These are phyloP conservation scores for Cucumis melo DNA, from an alignment of 306 rosid species.

Conservation along the genomic window DNA sequence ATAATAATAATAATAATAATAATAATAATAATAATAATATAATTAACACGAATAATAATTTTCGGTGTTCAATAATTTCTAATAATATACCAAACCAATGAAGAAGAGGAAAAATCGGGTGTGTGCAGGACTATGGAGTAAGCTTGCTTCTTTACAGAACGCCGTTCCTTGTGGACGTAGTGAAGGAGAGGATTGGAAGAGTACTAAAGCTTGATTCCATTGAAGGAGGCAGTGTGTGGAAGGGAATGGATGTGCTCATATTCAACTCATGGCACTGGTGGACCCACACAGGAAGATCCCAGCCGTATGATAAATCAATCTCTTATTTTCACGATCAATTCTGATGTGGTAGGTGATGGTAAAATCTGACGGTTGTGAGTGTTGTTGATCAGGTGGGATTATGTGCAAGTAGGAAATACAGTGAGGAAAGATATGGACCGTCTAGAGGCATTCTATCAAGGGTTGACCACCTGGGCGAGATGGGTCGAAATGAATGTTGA, in stretches of 20 bases:
- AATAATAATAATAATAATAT: background rate
- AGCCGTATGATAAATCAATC: conserved; percentile 41
- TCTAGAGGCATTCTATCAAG: background rate
- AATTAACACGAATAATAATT: background rate
- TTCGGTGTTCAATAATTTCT: conserved; percentile 57
- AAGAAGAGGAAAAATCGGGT: conserved; percentile 2
- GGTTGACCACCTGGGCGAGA: conserved; percentile 6
- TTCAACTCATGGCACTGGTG: conserved; percentile 99
- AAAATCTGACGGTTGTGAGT: conserved; percentile 5
- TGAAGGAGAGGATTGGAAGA: conserved; percentile 36
- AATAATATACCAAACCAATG: conserved; percentile 31
- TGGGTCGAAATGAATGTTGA: conserved; percentile 12
- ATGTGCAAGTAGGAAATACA: conserved; percentile 1
- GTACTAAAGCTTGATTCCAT: conserved; percentile 61
- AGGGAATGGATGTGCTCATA: conserved; percentile 61
- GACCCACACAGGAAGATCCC: conserved; percentile 65
- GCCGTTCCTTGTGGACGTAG: conserved; percentile 73
- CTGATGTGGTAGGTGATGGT: background rate
- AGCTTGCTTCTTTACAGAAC: conserved; percentile 48
- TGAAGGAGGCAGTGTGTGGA: conserved; percentile 56
- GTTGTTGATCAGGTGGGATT: conserved; percentile 36
- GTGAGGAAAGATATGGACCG: conserved; percentile 10
- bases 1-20: background rate
- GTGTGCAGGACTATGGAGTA: conserved; percentile 70
- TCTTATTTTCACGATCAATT: background rate